Evolutionary conservation across 306 rosid species (phyloP).

Genomic region (Quercus glauca): DNA sequence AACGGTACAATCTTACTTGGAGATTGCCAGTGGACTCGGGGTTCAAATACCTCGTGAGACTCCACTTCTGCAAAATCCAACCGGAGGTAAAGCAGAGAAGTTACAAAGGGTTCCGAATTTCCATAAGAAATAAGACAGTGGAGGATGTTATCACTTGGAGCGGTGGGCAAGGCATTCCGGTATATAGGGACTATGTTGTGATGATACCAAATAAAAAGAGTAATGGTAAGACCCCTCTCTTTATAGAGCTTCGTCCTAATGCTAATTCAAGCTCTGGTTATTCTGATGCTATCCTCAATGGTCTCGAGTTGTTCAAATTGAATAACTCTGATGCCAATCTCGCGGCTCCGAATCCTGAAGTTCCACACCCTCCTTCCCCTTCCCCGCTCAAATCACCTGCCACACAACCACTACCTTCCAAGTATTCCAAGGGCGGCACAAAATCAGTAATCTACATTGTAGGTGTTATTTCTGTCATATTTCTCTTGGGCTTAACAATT

Average conservation of each 20-base stretch:
- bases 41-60: slow-evolving; percentile 25
- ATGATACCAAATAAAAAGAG: background rate
- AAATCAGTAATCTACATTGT: background rate
- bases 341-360: too few species aligned
- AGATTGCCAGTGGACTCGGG: slow-evolving; percentile 19
- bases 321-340: background rate
- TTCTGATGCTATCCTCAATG: slow-evolving; percentile 15
- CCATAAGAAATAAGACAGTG: background rate
- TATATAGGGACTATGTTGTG: background rate
- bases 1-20: slow-evolving; percentile 27
- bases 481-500: background rate
- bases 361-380: background rate
- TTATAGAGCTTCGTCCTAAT: slow-evolving; percentile 3
- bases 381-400: too few species aligned
- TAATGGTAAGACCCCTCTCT: background rate
- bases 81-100: rapidly evolving
- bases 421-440: background rate
- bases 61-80: slow-evolving; percentile 30
- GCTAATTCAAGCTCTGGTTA: background rate
- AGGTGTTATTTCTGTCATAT: background rate
- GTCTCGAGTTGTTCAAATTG: slow-evolving; percentile 30
- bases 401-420: background rate
- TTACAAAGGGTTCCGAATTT: background rate
- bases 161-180: slow-evolving; percentile 2
- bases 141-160: background rate